A percentile compares a stretch with the other conserved stretches of the same genome.
Evolutionary conservation across 1,284 basidiomycete genomes (phyloP).

Genomic region (Coniferiporia sulphurascens): DNA sequence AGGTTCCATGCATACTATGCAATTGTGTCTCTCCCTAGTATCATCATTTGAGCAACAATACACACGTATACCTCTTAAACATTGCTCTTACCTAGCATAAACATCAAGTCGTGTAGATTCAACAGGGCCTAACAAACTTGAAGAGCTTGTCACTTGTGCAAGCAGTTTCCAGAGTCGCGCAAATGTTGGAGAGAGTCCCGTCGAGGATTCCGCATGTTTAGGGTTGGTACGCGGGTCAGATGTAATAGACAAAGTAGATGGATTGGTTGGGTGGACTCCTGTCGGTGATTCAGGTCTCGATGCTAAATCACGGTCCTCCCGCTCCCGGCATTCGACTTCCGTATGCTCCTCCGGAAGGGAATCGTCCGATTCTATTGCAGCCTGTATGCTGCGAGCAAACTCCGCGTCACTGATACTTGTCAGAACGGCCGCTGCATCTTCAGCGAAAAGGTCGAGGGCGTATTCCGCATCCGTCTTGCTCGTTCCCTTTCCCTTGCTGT

Average conservation of each 20-base stretch:
- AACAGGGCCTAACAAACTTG: too few species aligned
- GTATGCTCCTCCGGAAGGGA: not conserved
- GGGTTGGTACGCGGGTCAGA: too few species aligned
- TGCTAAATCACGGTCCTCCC: not conserved
- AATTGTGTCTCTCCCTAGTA: conserved; percentile 23
- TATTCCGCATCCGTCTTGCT: not conserved
- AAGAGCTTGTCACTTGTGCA: too few species aligned
- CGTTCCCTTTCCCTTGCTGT: conserved; percentile 1
- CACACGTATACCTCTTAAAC: not conserved
- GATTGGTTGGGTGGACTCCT: not conserved
- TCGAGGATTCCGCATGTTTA: not conserved
- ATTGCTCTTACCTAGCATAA: not conserved
- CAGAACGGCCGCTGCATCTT: not conserved
- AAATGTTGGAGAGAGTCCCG: not conserved
- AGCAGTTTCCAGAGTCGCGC: not conserved
- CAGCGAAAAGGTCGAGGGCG: conserved; percentile 1
- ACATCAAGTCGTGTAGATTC: not conserved
- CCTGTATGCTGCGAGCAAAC: not conserved
- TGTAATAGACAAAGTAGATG: not conserved
- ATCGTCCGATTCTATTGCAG: not conserved
- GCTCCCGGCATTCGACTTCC: not conserved
- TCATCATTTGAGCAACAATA: not conserved
- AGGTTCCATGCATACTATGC: conserved; percentile 34
- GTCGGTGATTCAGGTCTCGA: not conserved
- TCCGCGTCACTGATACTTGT: not conserved